Base-by-base conservation (phyloP, 1,284 basidiomycete species). In the Laetiporus sulphureus region DNA sequence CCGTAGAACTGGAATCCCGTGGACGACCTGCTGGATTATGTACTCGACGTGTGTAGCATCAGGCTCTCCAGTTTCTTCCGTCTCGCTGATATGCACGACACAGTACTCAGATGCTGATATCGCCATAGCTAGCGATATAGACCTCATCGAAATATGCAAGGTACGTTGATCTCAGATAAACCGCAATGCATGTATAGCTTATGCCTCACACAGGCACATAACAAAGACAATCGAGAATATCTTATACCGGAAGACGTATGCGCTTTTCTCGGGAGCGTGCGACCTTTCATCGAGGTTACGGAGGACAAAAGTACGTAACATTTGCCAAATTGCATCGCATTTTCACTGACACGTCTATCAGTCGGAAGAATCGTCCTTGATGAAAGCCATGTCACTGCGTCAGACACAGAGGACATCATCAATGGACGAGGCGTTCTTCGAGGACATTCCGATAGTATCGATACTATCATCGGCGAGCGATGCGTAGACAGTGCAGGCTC, bases 241-340 rank as follows among this genome's bases (percentile, higher is more conserved):
- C 49, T 44, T 0, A 32, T 53, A 19, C 50, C 50, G 1, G 31
- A 46, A 1, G 53, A 57, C 25, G 46, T 55, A 10, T 40, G 25
- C 6, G 42, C 32, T 4, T 47, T 47, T 5, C 37, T 55, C 8
- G 16, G 45, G 5, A 42, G 49, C 8, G 1, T 42, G 25, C 20
- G 33, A 10, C 55, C 55, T 4, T 39, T 44, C 0, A 45, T 56
- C 5, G 40, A 54, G 32, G 51, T 54, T 8, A 33, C 51, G 11
- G 51, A 42, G n/a, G 40, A 56, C 20, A 45, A 47, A 5, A 29
- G 52, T 52, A 31, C 8, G 50, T 44, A 11, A 1, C 6, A 7
- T 12, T 31, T 33, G 8, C 32, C 16, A 33, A 8, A 8, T 33
- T n/a, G n/a, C n/a, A n/a, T n/a, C n/a, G 27, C 8, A 10, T 29